Evolutionary conservation across 129 eudicot genomes (phyloP).

Genomic region (Cynara cardunculus): DNA sequence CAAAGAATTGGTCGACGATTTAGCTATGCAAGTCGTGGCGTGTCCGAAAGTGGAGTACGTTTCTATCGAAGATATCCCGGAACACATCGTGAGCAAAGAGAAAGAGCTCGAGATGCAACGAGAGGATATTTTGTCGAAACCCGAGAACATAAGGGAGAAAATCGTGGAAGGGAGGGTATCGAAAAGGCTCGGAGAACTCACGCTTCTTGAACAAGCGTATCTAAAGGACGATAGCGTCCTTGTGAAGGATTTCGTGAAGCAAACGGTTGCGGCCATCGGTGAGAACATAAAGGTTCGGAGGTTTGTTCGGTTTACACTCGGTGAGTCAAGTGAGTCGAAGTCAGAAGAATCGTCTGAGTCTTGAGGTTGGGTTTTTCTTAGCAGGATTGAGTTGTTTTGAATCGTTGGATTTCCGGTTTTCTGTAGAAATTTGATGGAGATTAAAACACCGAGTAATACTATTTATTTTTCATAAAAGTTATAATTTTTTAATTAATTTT

Average conservation of each 20-base stretch:
- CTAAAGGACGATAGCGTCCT: conserved; percentile 72
- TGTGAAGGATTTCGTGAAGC: conserved; percentile 91
- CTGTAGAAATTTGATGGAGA: conserved; percentile 1
- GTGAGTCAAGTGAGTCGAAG: conserved; percentile 41
- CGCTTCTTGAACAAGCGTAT: conserved; percentile 85
- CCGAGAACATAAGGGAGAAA: conserved; percentile 79
- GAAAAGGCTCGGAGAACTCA: conserved; percentile 91
- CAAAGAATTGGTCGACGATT: conserved; percentile 79
- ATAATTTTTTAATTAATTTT: not conserved
- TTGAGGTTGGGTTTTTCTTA: conserved; percentile 19
- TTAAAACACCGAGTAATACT: not conserved
- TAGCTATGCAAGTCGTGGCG: conserved; percentile 98
- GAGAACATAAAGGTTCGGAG: conserved; percentile 93
- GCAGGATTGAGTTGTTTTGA: conserved; percentile 9
- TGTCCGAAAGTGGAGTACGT: conserved; percentile 85
- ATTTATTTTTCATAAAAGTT: conserved; percentile 1
- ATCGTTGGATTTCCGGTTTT: conserved; percentile 10
- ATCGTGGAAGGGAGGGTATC: conserved; percentile 89
- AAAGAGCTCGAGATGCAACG: conserved; percentile 91
- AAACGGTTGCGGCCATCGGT: conserved; percentile 84
- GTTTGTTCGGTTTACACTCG: conserved; percentile 84
- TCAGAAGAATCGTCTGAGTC: conserved; percentile 33
- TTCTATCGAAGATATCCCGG: conserved; percentile 74
- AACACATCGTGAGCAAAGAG: conserved; percentile 52
- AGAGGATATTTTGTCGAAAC: conserved; percentile 82